Evolutionary conservation across 2,329 filamentous ascomycete species (phyloP).

Genomic region (Trichoderma semiorbis): DNA sequence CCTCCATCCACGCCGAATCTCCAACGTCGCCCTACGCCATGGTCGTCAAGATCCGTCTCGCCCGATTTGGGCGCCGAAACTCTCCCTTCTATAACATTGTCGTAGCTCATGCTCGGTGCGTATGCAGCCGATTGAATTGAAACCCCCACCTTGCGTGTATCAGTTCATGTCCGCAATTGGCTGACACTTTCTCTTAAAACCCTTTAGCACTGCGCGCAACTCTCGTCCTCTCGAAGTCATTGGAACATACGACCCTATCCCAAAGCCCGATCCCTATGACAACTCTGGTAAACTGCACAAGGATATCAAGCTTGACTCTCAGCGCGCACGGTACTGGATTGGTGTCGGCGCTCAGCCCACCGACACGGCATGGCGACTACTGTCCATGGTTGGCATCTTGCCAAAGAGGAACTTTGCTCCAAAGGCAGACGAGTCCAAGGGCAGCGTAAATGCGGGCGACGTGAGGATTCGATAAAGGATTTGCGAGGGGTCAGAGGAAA

Average conservation of each 20-base stretch:
- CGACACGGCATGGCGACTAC: conserved; percentile 80
- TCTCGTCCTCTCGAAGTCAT: conserved; percentile 91
- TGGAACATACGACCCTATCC: conserved; percentile 69
- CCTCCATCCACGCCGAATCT: neutral
- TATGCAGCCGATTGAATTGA: neutral
- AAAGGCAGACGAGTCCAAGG: conserved; percentile 25
- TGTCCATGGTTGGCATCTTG: conserved; percentile 66
- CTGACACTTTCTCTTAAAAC: conserved; percentile 29
- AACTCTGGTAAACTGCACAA: conserved; percentile 71
- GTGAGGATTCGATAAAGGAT: conserved; percentile 31
- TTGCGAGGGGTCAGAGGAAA: neutral
- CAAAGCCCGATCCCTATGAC: conserved; percentile 59
- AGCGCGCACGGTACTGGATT: conserved; percentile 89
- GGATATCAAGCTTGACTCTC: conserved; percentile 81
- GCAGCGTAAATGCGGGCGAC: conserved; percentile 26
- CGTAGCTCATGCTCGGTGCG: conserved; percentile 81
- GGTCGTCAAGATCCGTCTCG: conserved; percentile 91
- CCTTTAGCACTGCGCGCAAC: conserved; percentile 68
- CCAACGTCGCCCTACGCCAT: conserved; percentile 44
- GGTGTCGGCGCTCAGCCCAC: conserved; percentile 95
- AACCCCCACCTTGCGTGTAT: neutral
- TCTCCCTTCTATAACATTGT: conserved; percentile 97
- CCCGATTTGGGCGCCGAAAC: conserved; percentile 86
- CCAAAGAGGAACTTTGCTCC: conserved; percentile 39
- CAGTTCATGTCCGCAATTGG: neutral